phyloP scores from a whole-genome alignment of 2,329 filamentous ascomycete species.

The Penicillium frequentans region DNA sequence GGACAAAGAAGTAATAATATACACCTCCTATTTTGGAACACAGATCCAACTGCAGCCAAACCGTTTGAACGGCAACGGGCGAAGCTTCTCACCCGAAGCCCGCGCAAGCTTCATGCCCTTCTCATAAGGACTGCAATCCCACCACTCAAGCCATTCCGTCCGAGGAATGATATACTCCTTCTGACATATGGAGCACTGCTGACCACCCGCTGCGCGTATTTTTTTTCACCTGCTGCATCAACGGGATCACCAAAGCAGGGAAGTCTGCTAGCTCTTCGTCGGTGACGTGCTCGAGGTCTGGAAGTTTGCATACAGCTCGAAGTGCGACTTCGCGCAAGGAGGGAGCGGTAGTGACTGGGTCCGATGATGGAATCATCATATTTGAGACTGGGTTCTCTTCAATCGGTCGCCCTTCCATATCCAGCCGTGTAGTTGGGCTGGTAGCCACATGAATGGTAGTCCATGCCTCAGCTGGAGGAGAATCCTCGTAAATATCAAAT shows the following conservation, averaged over 20 bases:
- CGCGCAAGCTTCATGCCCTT: constrained; percentile 37
- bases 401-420: constrained; percentile 35
- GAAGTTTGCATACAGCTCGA: constrained; percentile 37
- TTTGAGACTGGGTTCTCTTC: constrained; percentile 4
- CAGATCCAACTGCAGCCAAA: constrained; percentile 44
- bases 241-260: constrained; percentile 33
- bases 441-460: constrained; percentile 39
- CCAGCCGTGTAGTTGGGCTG: constrained; percentile 30
- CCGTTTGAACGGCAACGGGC: constrained; percentile 42
- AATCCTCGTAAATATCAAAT: constrained; percentile 22
- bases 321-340: constrained; percentile 47
- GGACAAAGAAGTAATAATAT: neutral
- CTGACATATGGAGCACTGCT: constrained; percentile 42
- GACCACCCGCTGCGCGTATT: constrained; percentile 38
- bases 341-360: constrained; percentile 25
- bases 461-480: constrained; percentile 32
- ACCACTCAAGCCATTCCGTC: constrained; percentile 48
- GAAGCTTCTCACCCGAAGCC: constrained; percentile 29
- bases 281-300: constrained; percentile 37
- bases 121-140: constrained; percentile 42
- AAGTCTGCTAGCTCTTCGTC: constrained; percentile 35
- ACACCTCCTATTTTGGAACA: constrained; percentile 20
- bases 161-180: constrained; percentile 43
- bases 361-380: constrained; percentile 1
- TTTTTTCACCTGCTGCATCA: constrained; percentile 37